Evolutionary conservation across 2,329 filamentous ascomycete genomes (phyloP).

Genomic region (Colletotrichum cereale): DNA sequence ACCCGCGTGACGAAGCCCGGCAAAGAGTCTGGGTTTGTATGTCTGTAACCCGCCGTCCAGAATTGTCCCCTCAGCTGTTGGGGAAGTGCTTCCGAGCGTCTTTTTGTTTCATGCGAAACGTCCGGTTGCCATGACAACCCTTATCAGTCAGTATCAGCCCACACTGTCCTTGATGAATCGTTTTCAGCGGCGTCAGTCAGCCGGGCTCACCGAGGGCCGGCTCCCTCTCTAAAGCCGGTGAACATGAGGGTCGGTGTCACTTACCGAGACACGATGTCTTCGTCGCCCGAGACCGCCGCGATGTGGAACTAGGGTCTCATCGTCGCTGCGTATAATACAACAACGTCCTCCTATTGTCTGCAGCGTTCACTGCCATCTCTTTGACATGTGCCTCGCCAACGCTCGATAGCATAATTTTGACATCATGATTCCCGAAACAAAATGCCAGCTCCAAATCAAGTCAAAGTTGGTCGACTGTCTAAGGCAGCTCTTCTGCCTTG

Average conservation of each 20-base stretch:
- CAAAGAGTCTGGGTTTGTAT: neutral
- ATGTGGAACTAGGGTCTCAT: too few relatives aligned
- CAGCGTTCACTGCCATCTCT: neutral
- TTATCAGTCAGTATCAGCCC: too few relatives aligned
- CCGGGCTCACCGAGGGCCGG: too few relatives aligned
- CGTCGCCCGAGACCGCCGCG: too few relatives aligned
- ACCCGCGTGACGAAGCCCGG: neutral
- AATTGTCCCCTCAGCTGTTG: neutral
- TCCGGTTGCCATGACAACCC: neutral
- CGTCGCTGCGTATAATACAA: too few relatives aligned
- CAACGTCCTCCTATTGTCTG: too few relatives aligned
- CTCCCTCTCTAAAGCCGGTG: too few relatives aligned
- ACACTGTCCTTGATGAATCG: neutral
- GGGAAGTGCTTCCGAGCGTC: neutral
- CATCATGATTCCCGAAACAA: neutral
- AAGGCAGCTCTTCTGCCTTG: too few relatives aligned
- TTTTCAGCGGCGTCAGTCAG: neutral
- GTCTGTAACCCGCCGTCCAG: neutral
- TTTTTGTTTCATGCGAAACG: neutral
- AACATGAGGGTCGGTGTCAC: neutral
- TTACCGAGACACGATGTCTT: neutral
- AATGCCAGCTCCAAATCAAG: neutral
- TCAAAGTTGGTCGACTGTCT: too few relatives aligned
- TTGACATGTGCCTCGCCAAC: neutral
- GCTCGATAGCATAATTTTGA: neutral